Evolutionary conservation across 2,329 filamentous ascomycete genomes (phyloP), one percentile per base, ranked within the genome.

Genomic region (Colletotrichum sansevieriae): DNA sequence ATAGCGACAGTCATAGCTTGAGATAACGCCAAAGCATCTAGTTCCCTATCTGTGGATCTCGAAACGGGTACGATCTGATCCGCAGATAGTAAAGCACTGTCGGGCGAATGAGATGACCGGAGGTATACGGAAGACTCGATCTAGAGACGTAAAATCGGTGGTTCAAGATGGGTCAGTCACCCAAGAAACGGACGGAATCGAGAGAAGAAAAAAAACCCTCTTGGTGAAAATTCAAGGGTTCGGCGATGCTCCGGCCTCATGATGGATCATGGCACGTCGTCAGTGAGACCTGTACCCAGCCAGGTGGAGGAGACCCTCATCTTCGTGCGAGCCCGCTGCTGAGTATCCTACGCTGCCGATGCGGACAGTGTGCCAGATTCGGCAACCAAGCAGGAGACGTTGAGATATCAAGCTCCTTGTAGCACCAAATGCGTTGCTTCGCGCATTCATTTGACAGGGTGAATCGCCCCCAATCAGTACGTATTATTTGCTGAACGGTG

Each of bases 21-120:
- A 70, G 67, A 70, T 70, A 70, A 70, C 37, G 57, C 11, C 51
- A 39, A 46, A 44, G 18, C 43, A 18, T 44, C 49, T n/a, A 13
- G 56, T 59, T 29, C 46, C 49, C 67, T 70, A 70, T 70, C 67
- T 68, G 63, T 70, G 64, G 67, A 63, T 68, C 67, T 54, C 37
- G 35, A 22, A 33, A 67, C 43, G 43, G 51, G 43, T 60, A 69
- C 66, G 66, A 69, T 69, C 66, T 66, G 62, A 66, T 61, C 56
- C 66, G 56, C 62, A 51, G 43, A 69, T 54, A 54, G 57, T 54
- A 13, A 43, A 68, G 61, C 55, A 68, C 65, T 55, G 62, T 57
- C 49, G 65, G 60, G 29, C 52, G 56, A 69, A 66, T 60, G 35
- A 49, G 41, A 33, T 12, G 20, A 44, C 56, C 35, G 56, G 55